Base-by-base conservation (phyloP, 441 rosid genomes). In the Arabidopsis hybrid region DNA sequence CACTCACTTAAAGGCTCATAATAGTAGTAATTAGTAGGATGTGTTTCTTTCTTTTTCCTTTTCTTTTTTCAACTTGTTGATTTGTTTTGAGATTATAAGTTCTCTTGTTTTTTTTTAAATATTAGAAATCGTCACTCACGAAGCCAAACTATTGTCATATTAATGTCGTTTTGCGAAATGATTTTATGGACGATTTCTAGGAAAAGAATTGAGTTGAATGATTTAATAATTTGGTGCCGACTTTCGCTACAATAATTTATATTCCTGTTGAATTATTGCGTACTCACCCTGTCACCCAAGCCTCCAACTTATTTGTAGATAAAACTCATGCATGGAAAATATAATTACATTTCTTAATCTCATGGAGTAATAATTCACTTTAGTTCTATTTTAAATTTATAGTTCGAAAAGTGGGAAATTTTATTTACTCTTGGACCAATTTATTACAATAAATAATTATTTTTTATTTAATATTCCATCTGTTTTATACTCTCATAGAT, bases 151-250 rank as follows among this genome's bases (percentile, higher is more conserved):
- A 21, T 52, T 67, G 73, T 42, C 69, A 60, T 12, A 26, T 53
- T 21, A 68, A 26, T 62, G 65, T 53, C 69, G 36, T 61, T 53
- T 35, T 53, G 43, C 10, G 36, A 53, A 67, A 61, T 75, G 43
- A 45, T 43, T 61, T 68, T 45, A 17, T 12, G 58, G 74, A 68
- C 17, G 52, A 38, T 43, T 75, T 75, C 18, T 69, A 26, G 65
- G 45, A 55, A 43, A 75, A 69, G 69, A 55, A 69, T 69, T 62
- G 74, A 75, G 74, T 38, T 69, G 53, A 69, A 46, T 75, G 8
- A 45, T n/a, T 45, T n/a, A 6, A 45, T n/a, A 26, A 9, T 75
- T 26, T 38, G 46, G 69, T 16, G 59, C 17, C 3, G 59, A 67
- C 36, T 60, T 26, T 45, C 16, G 65, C 51, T 35, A 51, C 43